Evolutionary conservation across 129 eudicot genomes (phyloP).

Genomic region (Artemisia annua): DNA sequence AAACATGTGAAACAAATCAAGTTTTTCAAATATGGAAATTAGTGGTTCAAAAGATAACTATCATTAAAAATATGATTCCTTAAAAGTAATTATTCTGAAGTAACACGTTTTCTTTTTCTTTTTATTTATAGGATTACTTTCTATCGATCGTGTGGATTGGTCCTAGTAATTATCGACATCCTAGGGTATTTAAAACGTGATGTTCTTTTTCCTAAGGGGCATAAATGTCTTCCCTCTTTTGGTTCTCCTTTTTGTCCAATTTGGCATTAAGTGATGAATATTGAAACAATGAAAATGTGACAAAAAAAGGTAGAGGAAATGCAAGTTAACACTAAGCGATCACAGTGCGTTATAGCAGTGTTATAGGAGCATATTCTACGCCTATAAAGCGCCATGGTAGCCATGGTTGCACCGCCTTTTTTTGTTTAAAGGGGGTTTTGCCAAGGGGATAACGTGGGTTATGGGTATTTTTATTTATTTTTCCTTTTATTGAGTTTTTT

Average conservation of each 20-base stretch:
- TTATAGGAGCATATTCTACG: too few species aligned
- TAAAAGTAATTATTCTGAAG: neutral
- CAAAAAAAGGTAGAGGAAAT: too few species aligned
- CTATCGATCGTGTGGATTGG: neutral
- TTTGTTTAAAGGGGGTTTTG: too few species aligned
- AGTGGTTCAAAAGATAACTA: neutral
- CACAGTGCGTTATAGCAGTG: too few species aligned
- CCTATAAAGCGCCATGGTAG: too few species aligned
- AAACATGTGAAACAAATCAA: neutral
- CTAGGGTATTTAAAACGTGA: constrained; percentile 15
- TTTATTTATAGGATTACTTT: neutral
- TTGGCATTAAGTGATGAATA: neutral
- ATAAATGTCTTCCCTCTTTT: neutral
- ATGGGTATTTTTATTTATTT: too few species aligned
- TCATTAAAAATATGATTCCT: neutral
- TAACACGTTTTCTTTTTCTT: constrained; percentile 3
- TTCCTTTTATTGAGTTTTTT: too few species aligned
- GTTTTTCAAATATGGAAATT: neutral
- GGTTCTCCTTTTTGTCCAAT: constrained; percentile 16
- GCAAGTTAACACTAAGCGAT: too few species aligned
- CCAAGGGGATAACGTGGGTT: too few species aligned
- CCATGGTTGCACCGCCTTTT: too few species aligned
- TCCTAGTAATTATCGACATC: constrained; percentile 16
- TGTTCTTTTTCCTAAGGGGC: neutral
- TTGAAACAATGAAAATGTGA: too few species aligned